These are phyloP conservation scores for Sugiyamaella floridensis DNA, from an alignment of 805 yeast genomes.

Conservation along the genomic window DNA sequence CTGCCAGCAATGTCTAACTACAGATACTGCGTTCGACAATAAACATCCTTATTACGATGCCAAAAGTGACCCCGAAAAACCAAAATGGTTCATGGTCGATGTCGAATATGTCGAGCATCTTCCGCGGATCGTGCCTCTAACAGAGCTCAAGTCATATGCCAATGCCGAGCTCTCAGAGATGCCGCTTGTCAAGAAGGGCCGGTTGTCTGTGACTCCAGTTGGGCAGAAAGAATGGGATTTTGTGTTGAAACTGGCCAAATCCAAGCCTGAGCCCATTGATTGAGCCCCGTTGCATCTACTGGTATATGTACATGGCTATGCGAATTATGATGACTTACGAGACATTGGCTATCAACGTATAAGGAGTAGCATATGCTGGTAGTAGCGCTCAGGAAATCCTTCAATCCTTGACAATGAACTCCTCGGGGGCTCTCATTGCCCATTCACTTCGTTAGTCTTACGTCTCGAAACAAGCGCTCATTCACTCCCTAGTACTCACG, in stretches of 20 bases:
- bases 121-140: conserved; percentile 37
- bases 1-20: background rate
- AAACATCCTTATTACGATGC: conserved; percentile 44
- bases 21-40: conserved; percentile 34
- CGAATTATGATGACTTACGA: background rate
- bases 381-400: background rate
- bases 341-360: background rate
- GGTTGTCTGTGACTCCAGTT: conserved; percentile 49
- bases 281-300: background rate
- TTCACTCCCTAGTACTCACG: conserved; percentile 29
- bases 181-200: conserved; percentile 42
- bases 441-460: conserved; percentile 56
- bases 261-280: background rate
- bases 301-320: background rate
- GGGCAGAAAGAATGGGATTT: conserved; percentile 37
- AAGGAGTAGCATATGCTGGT: too few relatives aligned
- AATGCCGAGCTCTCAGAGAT: conserved; percentile 33
- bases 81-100: conserved; percentile 55
- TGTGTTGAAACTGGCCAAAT: conserved; percentile 28
- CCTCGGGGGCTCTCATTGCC: conserved; percentile 64
- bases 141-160: conserved; percentile 33
- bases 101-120: conserved; percentile 40
- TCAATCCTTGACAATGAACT: conserved; percentile 42
- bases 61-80: conserved; percentile 36
- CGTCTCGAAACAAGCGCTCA: conserved; percentile 25